Conservation (phyloP, 2,329 filamentous ascomycete species). For the Fonsecaea pedrosoi region DNA sequence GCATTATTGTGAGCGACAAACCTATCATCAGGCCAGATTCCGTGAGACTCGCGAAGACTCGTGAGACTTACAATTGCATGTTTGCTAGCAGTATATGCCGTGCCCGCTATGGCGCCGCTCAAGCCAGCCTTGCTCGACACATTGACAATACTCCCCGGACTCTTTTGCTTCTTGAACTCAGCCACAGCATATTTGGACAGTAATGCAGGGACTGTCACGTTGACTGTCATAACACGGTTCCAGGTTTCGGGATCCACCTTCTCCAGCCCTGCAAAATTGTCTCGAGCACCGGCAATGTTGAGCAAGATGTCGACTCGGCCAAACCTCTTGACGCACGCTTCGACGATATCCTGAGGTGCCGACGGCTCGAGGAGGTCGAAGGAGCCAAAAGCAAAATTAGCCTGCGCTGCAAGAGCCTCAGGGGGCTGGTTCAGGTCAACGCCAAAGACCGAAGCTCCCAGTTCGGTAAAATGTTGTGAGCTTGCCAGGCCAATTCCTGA, state of each 20-base stretch:
- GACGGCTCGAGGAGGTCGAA: neutral
- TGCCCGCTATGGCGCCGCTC: conserved; percentile 47
- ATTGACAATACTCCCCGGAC: conserved; percentile 49
- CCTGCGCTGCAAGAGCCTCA: no score
- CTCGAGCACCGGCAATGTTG: conserved; percentile 56
- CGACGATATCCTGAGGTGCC: neutral
- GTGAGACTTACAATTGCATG: conserved; percentile 57
- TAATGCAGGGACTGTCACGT: conserved; percentile 54
- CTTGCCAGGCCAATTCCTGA: conserved; percentile 10
- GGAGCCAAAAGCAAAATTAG: neutral
- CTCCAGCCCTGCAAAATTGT: conserved; percentile 40
- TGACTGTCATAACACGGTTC: conserved; percentile 51
- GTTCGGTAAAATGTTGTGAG: neutral
- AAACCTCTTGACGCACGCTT: neutral
- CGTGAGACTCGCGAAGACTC: no score
- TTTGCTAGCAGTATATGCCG: conserved; percentile 62
- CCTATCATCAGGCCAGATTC: no score
- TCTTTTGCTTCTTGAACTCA: neutral
- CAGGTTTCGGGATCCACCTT: conserved; percentile 49
- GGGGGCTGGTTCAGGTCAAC: conserved; percentile 5
- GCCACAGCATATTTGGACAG: conserved; percentile 36
- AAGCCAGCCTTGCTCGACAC: conserved; percentile 50
- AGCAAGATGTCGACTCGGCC: conserved; percentile 52
- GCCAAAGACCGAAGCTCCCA: conserved; percentile 14
- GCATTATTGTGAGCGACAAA: no score